These are phyloP conservation scores for Draba incana DNA, from an alignment of 345 rosid species.

Conservation along the genomic window DNA sequence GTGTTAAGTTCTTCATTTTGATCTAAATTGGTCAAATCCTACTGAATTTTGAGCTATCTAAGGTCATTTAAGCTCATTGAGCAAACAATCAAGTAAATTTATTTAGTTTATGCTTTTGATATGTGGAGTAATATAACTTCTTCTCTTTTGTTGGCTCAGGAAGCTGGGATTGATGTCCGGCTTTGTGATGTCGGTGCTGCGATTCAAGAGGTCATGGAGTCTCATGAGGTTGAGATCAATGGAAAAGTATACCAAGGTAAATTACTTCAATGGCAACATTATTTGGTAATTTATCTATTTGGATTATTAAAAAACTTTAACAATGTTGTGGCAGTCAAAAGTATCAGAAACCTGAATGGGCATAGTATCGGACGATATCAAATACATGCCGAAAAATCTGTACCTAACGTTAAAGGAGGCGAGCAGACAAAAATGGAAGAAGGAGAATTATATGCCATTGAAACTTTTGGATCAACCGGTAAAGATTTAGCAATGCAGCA, in stretches of 20 bases:
- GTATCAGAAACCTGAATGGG: slow-evolving; percentile 87
- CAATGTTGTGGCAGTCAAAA: slow-evolving; percentile 64
- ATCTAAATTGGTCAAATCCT: background rate
- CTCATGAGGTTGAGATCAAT: slow-evolving; percentile 91
- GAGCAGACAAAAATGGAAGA: slow-evolving; percentile 99
- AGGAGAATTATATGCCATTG: slow-evolving; percentile 93
- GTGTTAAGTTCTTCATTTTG: background rate
- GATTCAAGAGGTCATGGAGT: slow-evolving; percentile 95
- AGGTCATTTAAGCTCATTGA: background rate
- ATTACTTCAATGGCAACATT: background rate
- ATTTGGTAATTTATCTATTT: background rate
- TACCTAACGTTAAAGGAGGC: slow-evolving; percentile 94
- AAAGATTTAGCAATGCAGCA: slow-evolving; percentile 26
- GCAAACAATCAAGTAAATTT: background rate
- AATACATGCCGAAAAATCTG: slow-evolving; percentile 95
- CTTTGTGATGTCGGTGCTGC: slow-evolving; percentile 95
- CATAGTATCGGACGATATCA: slow-evolving; percentile 84
- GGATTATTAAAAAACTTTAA: background rate
- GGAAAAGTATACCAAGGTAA: slow-evolving; percentile 89
- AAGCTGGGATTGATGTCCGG: slow-evolving; percentile 88
- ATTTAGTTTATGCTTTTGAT: background rate
- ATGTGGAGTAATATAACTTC: background rate
- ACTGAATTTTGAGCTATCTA: background rate
- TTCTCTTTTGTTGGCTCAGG: slow-evolving; percentile 47
- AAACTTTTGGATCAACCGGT: slow-evolving; percentile 97